Evolutionary conservation across 441 rosid genomes (phyloP), one percentile per base, ranked within the genome.

Genomic region (Eutrema salsugineum): DNA sequence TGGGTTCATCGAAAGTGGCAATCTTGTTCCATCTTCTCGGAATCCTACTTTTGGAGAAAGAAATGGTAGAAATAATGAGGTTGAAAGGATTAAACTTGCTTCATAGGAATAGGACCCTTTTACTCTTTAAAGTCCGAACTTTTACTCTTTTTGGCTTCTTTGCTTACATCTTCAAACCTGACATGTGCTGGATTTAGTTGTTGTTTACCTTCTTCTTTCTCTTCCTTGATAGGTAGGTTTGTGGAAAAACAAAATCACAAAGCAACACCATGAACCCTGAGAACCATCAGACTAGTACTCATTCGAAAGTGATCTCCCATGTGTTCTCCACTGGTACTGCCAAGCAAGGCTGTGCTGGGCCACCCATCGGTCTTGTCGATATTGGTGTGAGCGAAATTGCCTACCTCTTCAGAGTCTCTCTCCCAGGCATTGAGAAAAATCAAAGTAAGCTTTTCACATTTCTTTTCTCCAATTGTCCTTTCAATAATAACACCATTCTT

Each of bases 371-470:
- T 78, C 76, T 81, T 61, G 68, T 85, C 33, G 97, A 91, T 71
- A 76, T 91, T 1, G 98, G 98, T 11, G 79, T 78, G 8, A 81
- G 94, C 68, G 84, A 84, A 55, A 53, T 50, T 38, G 88, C 96
- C n/a, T 93, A 85, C 73, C 64, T 93, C 48, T 91, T 91, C 72
- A 79, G 93, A 33, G 87, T 93, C 69, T 83, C 88, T 40, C 75
- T 93, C 70, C 93, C 98, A 12, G 89, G 97, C 46, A 50, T 83
- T 27, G 79, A 69, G 64, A 88, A 77, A 50, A 78, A 86, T 70
- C 81, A 67, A 73, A 69, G 98, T 88, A 87, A 79, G 84, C 54
- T 44, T 33, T 33, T 75, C 49, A 59, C 48, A 19, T 24, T 50
- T 56, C 39, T 63, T 1, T 51, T 30, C 44, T 30, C 15, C 14